These are phyloP conservation scores for Entomortierella chlamydospora DNA, from an alignment of 192 early-diverging fungal species.

Conservation along the genomic window DNA sequence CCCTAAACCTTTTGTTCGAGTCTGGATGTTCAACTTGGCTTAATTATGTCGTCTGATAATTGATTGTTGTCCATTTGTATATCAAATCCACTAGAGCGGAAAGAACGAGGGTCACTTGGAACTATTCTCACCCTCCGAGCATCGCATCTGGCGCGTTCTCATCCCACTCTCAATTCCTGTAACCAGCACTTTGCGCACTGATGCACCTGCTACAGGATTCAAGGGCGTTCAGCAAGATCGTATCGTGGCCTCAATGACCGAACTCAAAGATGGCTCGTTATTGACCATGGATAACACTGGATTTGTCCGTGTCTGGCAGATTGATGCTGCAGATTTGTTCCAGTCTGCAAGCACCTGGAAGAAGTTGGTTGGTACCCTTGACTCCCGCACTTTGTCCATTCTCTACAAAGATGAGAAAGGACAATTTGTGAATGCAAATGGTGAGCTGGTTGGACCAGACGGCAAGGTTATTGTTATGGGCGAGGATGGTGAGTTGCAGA, in stretches of 20 bases:
- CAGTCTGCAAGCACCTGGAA: slow-evolving; percentile 69
- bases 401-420: slow-evolving; percentile 66
- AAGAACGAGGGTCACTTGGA: slow-evolving; percentile 67
- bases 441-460: slow-evolving; percentile 22
- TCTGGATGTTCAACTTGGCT: too few species aligned
- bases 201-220: slow-evolving; percentile 56
- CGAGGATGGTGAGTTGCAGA: slow-evolving; percentile 19
- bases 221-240: slow-evolving; percentile 57
- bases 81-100: slow-evolving; percentile 52
- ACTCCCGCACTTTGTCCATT: slow-evolving; percentile 63
- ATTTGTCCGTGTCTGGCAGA: slow-evolving; percentile 68
- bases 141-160: slow-evolving; percentile 63
- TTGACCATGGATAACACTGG: slow-evolving; percentile 71
- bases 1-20: not conserved
- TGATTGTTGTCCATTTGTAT: not conserved
- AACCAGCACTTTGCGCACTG: slow-evolving; percentile 39
- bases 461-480: slow-evolving; percentile 11
- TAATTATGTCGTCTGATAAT: too few species aligned
- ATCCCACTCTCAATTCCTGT: slow-evolving; percentile 63
- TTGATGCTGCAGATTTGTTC: slow-evolving; percentile 64
- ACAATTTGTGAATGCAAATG: slow-evolving; percentile 33
- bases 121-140: slow-evolving; percentile 59
- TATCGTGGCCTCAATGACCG: slow-evolving; percentile 62
- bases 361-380: slow-evolving; percentile 67
- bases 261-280: slow-evolving; percentile 63